Base-by-base conservation (phyloP, 257 asterid species). In the Oldenlandia corymbosa region DNA sequence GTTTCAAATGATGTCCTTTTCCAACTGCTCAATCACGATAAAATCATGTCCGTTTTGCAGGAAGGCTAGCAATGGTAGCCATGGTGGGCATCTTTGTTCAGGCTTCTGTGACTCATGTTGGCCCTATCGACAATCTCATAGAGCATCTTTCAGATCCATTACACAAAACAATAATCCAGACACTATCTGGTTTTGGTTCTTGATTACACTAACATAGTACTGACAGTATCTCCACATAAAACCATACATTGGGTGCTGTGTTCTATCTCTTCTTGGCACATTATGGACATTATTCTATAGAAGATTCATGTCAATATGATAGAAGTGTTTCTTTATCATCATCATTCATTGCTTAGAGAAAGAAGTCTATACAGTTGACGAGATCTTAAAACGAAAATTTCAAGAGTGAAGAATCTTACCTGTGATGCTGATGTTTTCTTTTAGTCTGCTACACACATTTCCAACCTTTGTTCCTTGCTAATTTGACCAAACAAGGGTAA, bases 21-120 rank as follows among this genome's bases (percentile, higher is more conserved):
- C 50, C 14, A 23, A 10, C 18, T 46, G 2, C 2, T 43, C 3
- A 20, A n/a, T 13, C 43, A 34, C 9, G 39, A 34, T 39, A 12
- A 49, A 23, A 13, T 21, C 13, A 0, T 11, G 32, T 61, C 12
- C 55, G 59, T 63, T 50, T 32, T 68, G 71, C 31, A 88, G 96
- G 97, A 62, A 65, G 96, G 71, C 70, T 91, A 39, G 97, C 97
- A 20, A 90, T 90, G 96, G 87, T 90, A 75, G 97, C 96, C 0
- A 80, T 90, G 82, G 76, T 90, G 28, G 97, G 97, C 21, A 30
- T 91, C 62, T 76, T 91, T 37, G 96, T 85, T 36, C 97, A 91
- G 78, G 95, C 96, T 70, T 79, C 82, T 63, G 95, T 84, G 11
- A 91, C 96, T 42, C 93, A 88, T 51, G 91, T 76, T 56, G 97